Conservation (phyloP, 108 stramenopile genomes). For the Cyclotella cryptica region DNA sequence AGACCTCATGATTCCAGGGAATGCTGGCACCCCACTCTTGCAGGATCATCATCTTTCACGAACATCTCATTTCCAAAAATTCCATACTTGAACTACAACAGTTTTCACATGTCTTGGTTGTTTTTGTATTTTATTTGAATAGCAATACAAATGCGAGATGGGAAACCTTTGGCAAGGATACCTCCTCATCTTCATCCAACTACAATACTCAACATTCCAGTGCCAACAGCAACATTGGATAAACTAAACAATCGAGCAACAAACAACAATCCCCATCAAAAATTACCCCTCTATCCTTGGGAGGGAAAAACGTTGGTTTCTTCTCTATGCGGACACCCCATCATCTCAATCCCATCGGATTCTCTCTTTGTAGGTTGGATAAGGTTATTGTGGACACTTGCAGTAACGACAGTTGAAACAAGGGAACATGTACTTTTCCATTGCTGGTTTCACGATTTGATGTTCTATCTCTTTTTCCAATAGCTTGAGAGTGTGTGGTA, state of each 20-base stretch:
- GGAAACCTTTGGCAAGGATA: too few species aligned
- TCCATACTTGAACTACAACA: too few species aligned
- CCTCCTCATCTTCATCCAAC: not conserved
- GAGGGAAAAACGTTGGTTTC: conserved; percentile 93
- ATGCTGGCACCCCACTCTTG: conserved; percentile 80
- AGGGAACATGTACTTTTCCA: conserved; percentile 21
- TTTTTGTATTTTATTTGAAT: too few species aligned
- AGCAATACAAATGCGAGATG: too few species aligned
- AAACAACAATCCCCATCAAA: conserved; percentile 71
- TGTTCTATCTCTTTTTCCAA: conserved; percentile 46
- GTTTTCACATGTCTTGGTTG: too few species aligned
- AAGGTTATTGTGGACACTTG: conserved; percentile 44
- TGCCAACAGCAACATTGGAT: conserved; percentile 1
- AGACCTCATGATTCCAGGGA: too few species aligned
- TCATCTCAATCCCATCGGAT: conserved; percentile 94
- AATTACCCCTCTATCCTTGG: conserved; percentile 84
- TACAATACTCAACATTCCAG: not conserved
- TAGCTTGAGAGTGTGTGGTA: too few species aligned
- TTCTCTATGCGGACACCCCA: conserved; percentile 96
- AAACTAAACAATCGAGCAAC: conserved; percentile 16
- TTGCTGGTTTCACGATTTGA: conserved; percentile 88
- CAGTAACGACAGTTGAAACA: not conserved
- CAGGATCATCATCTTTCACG: conserved; percentile 66
- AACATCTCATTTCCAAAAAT: conserved; percentile 44
- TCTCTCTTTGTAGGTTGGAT: conserved; percentile 91